A percentile compares a stretch with the other conserved stretches of the same genome.
Conservation (phyloP, 108 stramenopile genomes). For the Fistulifera pelliculosa region DNA sequence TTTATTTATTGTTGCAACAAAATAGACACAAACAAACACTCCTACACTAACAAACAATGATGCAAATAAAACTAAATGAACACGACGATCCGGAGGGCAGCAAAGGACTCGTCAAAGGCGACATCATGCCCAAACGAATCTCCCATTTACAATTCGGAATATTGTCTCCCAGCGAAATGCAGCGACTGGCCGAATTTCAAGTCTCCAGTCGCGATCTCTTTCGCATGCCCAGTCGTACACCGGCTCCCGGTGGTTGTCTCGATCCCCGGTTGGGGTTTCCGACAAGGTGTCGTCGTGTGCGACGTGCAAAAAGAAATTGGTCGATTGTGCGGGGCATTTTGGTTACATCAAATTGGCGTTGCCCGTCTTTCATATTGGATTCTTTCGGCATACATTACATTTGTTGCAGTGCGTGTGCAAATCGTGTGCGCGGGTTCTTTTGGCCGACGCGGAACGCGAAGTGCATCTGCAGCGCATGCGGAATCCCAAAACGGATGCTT, state of each 20-base stretch:
- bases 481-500: constrained; percentile 68
- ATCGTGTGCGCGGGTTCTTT: constrained; percentile 86
- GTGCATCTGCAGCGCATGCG: constrained; percentile 65
- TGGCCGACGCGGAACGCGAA: constrained; percentile 60
- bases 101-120: constrained; percentile 47
- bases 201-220: constrained; percentile 89
- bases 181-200: constrained; percentile 89
- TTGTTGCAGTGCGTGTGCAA: constrained; percentile 96
- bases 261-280: constrained; percentile 90
- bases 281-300: constrained; percentile 83
- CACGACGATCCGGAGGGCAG: constrained; percentile 29
- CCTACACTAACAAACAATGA: constrained; percentile 1
- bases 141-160: constrained; percentile 94
- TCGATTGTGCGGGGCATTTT: constrained; percentile 95
- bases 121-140: constrained; percentile 86
- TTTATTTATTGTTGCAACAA: no score
- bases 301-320: constrained; percentile 89
- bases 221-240: constrained; percentile 82
- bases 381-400: constrained; percentile 87
- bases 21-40: no score
- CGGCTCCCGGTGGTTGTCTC: constrained; percentile 86
- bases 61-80: not conserved
- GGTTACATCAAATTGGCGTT: constrained; percentile 92
- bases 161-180: constrained; percentile 86
- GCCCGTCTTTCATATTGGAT: constrained; percentile 98